Evolutionary conservation across 345 rosid genomes (phyloP).

Genomic region (Arabis alpina): DNA sequence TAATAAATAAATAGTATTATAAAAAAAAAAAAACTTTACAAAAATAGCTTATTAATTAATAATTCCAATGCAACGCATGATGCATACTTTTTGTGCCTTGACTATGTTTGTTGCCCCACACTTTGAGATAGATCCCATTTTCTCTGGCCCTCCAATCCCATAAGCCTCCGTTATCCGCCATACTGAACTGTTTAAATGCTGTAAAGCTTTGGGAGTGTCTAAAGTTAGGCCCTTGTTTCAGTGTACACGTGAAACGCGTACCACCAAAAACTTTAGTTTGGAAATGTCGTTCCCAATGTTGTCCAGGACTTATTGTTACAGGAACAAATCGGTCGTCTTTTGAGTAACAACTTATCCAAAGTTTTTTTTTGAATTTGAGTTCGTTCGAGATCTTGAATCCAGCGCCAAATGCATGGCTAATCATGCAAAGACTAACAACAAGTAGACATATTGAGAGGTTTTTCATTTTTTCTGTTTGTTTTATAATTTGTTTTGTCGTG

Average conservation of each 20-base stretch:
- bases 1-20: no score
- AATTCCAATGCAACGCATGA: no score
- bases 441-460: neutral
- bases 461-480: neutral
- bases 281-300: neutral
- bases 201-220: constrained; percentile 1
- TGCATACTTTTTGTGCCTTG: no score
- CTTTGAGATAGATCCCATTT: constrained; percentile 10
- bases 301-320: neutral
- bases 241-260: constrained; percentile 26
- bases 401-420: constrained; percentile 13
- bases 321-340: neutral
- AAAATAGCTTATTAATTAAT: no score
- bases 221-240: constrained; percentile 21
- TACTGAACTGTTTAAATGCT: constrained; percentile 2
- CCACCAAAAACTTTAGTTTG: neutral
- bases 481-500: no score
- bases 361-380: constrained; percentile 14
- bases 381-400: constrained; percentile 2
- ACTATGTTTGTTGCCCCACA: no score
- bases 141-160: constrained; percentile 43
- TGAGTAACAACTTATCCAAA: neutral
- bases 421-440: neutral
- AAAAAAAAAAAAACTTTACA: no score
- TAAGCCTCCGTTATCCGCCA: neutral